phyloP scores from a whole-genome alignment of 768 basidiomycete genomes.

The Zangia roseola region DNA sequence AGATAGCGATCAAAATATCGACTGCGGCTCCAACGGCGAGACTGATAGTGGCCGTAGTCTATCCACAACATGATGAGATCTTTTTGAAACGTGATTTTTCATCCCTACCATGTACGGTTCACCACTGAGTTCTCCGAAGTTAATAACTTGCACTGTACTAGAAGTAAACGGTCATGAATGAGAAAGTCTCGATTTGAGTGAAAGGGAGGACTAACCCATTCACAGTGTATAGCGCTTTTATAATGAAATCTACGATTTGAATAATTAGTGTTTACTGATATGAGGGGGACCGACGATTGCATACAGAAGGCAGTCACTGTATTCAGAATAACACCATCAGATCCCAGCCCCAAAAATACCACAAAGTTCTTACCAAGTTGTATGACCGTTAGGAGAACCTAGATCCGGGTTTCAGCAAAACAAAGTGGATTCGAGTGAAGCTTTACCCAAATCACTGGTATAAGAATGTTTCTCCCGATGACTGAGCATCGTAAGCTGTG shows the following conservation, averaged over 20 bases:
- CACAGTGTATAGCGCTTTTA: too few relatives aligned
- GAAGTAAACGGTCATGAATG: too few relatives aligned
- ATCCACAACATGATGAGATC: not conserved
- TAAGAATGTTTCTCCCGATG: not conserved
- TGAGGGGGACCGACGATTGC: too few relatives aligned
- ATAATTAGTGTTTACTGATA: too few relatives aligned
- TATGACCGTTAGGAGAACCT: not conserved
- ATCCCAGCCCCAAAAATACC: too few relatives aligned
- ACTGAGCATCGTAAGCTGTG: not conserved
- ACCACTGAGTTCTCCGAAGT: too few relatives aligned
- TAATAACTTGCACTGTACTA: too few relatives aligned
- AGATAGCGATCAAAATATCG: slow-evolving; percentile 7
- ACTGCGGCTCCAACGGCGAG: not conserved
- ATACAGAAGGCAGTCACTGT: too few relatives aligned
- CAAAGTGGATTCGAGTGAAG: not conserved
- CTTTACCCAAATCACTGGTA: not conserved
- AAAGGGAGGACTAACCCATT: too few relatives aligned
- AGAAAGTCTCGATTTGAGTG: too few relatives aligned
- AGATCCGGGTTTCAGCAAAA: not conserved
- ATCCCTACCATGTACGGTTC: not conserved
- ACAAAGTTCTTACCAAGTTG: not conserved
- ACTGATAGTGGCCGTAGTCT: not conserved
- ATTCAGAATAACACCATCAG: too few relatives aligned
- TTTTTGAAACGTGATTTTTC: not conserved
- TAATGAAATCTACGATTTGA: too few relatives aligned